These are phyloP conservation scores for Citrus glauca DNA, from an alignment of 345 rosid species.

Conservation along the genomic window DNA sequence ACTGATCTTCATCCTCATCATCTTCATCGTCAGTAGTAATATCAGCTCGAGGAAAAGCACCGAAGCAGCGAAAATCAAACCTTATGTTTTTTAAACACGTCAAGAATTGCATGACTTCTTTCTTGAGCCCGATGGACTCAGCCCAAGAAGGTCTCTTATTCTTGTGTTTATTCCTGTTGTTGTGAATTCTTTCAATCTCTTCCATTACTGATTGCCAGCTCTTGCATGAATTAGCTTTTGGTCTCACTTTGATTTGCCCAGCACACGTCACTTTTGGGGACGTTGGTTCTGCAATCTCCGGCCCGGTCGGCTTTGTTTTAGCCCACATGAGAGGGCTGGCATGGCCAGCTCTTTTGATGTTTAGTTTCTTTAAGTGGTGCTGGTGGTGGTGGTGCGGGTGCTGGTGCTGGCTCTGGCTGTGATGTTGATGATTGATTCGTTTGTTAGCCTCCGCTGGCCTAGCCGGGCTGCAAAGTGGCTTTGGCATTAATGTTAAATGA, in stretches of 20 bases:
- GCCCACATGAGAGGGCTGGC: constrained; percentile 72
- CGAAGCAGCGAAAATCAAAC: constrained; percentile 65
- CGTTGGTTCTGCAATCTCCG: constrained; percentile 63
- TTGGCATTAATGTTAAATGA: constrained; percentile 60
- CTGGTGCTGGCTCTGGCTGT: constrained; percentile 30
- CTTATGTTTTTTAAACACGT: constrained; percentile 54
- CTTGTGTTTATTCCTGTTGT: constrained; percentile 28
- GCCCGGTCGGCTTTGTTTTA: constrained; percentile 49
- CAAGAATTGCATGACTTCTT: constrained; percentile 65
- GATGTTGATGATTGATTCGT: constrained; percentile 38
- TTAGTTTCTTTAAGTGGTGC: constrained; percentile 35
- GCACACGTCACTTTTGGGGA: constrained; percentile 92
- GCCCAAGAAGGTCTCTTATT: constrained; percentile 36
- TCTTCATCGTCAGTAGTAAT: constrained; percentile 44
- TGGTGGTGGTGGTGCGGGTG: background rate
- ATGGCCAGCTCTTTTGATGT: constrained; percentile 18
- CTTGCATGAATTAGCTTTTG: constrained; percentile 52
- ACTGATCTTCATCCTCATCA: constrained; percentile 30
- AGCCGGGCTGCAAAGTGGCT: constrained; percentile 76
- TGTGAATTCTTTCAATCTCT: constrained; percentile 61
- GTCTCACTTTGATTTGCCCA: constrained; percentile 90
- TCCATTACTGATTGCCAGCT: constrained; percentile 83
- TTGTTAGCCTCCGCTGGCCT: constrained; percentile 39
- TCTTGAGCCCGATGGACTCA: constrained; percentile 63
- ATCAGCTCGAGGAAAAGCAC: constrained; percentile 53